A percentile compares a stretch with the other conserved stretches of the same genome.
Conservation (phyloP, 441 rosid species). For the Syzygium malaccense region DNA sequence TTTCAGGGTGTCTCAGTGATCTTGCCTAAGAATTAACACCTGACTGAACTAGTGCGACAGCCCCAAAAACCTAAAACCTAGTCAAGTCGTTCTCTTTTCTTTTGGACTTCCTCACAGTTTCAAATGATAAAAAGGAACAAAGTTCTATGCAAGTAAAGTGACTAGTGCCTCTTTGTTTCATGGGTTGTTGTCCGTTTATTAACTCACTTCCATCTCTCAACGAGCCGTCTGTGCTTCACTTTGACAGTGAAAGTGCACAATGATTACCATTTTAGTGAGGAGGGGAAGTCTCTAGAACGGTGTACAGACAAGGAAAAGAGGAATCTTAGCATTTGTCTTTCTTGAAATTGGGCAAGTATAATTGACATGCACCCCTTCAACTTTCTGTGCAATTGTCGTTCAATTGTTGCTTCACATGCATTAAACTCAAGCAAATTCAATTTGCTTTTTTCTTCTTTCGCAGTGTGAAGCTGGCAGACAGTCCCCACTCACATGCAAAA, state of each 20-base stretch:
- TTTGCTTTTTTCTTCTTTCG: background rate
- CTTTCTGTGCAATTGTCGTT: conserved; percentile 29
- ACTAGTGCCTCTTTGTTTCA: conserved; percentile 51
- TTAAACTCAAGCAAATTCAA: background rate
- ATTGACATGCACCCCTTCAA: conserved; percentile 23
- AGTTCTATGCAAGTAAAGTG: conserved; percentile 30
- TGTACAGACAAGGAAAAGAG: conserved; percentile 49
- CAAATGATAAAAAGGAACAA: background rate
- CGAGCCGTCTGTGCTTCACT: conserved; percentile 3
- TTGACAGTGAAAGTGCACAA: conserved; percentile 55
- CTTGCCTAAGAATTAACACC: background rate
- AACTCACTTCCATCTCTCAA: conserved; percentile 16
- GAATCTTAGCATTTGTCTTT: conserved; percentile 77
- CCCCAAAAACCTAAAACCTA: background rate
- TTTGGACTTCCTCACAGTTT: background rate
- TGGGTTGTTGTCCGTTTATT: conserved; percentile 70
- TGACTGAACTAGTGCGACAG: background rate
- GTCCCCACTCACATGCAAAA: background rate
- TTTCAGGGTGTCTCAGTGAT: background rate
- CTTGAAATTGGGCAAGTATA: conserved; percentile 23
- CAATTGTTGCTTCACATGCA: conserved; percentile 16
- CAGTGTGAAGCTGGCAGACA: background rate
- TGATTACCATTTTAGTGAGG: conserved; percentile 29
- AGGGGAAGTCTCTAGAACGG: conserved; percentile 56
- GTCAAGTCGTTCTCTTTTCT: background rate